Base-by-base conservation (phyloP, 352 stramenopile genomes). In the Globisporangium echinulatum region DNA sequence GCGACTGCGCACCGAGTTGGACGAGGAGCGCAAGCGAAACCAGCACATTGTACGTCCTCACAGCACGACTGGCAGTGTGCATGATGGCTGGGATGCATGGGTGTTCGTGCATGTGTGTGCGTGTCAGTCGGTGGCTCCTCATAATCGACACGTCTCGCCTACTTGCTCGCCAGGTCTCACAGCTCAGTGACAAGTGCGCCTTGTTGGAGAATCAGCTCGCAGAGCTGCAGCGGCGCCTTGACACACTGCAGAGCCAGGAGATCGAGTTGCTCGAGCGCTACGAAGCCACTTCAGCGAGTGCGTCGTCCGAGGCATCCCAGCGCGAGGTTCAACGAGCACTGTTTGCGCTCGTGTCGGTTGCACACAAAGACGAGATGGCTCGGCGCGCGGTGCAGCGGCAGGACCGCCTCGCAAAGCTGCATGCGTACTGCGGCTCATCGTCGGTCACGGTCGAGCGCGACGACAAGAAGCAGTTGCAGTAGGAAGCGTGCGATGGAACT, bases 341-440 rank as follows among this genome's bases (percentile, higher is more conserved):
- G 36, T 64, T 36, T 36, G 61, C 51, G 17, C 54, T 72, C 14
- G 52, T 74, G 15, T 58, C 56, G 11, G 54, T 68, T 3, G 58
- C 58, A n/a, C 77, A 68, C 38, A 50, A 36, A 39, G 70, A 77
- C 8, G 71, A 81, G 64, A 63, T 74, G 37, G 19, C 49, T 17
- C 51, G 46, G 9, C 72, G 79, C 1, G 58, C 69, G 40, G 8
- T 17, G 13, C 57, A 52, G 36, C 56, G 64, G 11, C 56, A 66
- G 10, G 67, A 87, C 39, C 71, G 75, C 9, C 19, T 80, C 44
- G 52, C 59, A 25, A 84, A 81, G 57, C 50, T 86, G 52, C 68
- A 77, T 37, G 61, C 77, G 47, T 87, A 89, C 55, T 89, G 79
- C 53, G 79, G 79, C 33, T 73, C 79, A 58, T 89, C 79, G 9